These are phyloP conservation scores for Eucalyptus rudis DNA, from an alignment of 345 rosid species.

Conservation along the genomic window DNA sequence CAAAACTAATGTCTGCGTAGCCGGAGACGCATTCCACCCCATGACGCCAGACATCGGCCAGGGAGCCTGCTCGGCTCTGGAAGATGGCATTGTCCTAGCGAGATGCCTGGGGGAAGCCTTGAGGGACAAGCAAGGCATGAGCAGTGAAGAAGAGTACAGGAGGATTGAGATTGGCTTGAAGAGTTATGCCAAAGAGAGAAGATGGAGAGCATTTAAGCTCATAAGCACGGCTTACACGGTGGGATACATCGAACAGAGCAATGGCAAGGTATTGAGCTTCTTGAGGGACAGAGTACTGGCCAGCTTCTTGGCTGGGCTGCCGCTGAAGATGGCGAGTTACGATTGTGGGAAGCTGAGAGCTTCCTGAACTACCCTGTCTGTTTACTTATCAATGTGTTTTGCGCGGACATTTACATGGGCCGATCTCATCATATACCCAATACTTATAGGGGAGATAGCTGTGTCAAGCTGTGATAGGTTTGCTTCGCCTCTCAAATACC, in stretches of 20 bases:
- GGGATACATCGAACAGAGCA: slow-evolving; percentile 37
- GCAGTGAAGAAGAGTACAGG: background rate
- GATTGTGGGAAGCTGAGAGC: background rate
- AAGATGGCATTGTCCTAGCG: slow-evolving; percentile 18
- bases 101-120: background rate
- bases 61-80: slow-evolving; percentile 14
- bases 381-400: background rate
- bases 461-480: background rate
- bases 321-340: background rate
- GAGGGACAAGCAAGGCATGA: background rate
- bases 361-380: background rate
- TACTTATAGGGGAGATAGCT: background rate
- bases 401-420: background rate
- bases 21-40: slow-evolving; percentile 58
- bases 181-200: slow-evolving; percentile 6
- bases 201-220: slow-evolving; percentile 59
- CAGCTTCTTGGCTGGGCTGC: background rate
- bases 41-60: slow-evolving; percentile 51
- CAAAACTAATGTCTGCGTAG: slow-evolving; percentile 23
- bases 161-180: background rate
- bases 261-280: slow-evolving; percentile 8
- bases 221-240: slow-evolving; percentile 23
- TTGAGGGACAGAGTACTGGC: background rate
- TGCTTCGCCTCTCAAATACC: background rate
- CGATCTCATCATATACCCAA: background rate